phyloP scores from a whole-genome alignment of 129 eudicot genomes.

The Flaveria robusta region DNA sequence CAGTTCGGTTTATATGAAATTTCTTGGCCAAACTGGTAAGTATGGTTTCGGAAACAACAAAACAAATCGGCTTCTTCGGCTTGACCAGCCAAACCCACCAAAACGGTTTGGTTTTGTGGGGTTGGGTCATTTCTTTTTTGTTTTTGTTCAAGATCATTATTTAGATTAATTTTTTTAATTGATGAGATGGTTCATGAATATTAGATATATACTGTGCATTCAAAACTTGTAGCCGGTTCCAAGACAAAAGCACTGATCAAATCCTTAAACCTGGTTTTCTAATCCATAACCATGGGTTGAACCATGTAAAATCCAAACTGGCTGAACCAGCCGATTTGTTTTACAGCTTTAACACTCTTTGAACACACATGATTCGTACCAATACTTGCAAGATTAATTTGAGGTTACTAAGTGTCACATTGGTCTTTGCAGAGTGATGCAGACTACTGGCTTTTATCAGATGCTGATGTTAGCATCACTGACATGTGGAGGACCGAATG shows the following conservation, averaged over 20 bases:
- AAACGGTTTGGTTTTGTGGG: neutral
- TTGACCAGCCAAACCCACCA: neutral
- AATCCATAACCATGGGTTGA: neutral
- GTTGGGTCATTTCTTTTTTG: neutral
- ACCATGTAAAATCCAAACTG: neutral
- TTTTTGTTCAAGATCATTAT: neutral
- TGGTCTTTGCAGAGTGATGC: slow-evolving; percentile 70
- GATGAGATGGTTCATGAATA: neutral
- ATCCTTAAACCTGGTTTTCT: neutral
- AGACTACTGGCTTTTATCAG: slow-evolving; percentile 93
- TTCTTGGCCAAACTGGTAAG: neutral
- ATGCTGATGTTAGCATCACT: slow-evolving; percentile 78
- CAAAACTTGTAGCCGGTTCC: neutral
- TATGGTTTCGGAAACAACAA: neutral
- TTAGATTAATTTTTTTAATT: neutral
- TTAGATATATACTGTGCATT: neutral
- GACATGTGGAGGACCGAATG: slow-evolving; percentile 84
- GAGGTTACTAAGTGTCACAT: slow-evolving; percentile 7
- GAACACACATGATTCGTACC: neutral
- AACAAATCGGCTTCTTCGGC: neutral
- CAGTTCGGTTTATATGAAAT: neutral
- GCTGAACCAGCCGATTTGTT: neutral
- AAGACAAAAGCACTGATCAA: neutral
- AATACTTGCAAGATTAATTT: neutral
- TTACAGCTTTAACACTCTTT: neutral